Conservation (phyloP, 768 basidiomycete genomes). For the Lanmaoa pseudosensibilis region DNA sequence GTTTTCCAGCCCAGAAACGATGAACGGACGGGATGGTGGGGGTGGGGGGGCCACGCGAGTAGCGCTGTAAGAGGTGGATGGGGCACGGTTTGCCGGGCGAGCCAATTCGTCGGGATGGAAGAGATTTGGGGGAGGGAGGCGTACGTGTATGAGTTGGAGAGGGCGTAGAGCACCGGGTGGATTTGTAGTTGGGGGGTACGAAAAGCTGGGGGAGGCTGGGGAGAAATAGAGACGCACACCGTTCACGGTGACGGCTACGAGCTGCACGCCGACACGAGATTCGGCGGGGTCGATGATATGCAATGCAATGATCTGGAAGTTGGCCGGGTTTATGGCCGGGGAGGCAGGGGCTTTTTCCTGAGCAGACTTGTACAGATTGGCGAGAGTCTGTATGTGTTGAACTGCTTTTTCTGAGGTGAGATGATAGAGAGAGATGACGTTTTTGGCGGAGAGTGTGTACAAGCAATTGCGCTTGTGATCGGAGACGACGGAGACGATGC, state of each 20-base stretch:
- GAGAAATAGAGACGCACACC: slow-evolving; percentile 86
- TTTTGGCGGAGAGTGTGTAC: slow-evolving; percentile 72
- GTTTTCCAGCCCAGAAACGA: slow-evolving; percentile 57
- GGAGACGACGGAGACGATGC: slow-evolving; percentile 64
- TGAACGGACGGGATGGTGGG: slow-evolving; percentile 54
- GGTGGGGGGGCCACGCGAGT: slow-evolving; percentile 45
- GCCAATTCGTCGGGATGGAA: slow-evolving; percentile 74
- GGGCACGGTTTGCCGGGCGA: slow-evolving; percentile 46
- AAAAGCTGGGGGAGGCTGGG: slow-evolving; percentile 49
- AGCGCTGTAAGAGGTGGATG: slow-evolving; percentile 45
- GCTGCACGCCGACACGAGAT: slow-evolving; percentile 67
- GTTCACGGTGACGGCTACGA: slow-evolving; percentile 79
- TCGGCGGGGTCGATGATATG: slow-evolving; percentile 69
- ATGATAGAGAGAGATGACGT: slow-evolving; percentile 65
- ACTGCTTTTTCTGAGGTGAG: slow-evolving; percentile 63
- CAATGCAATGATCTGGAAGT: slow-evolving; percentile 67
- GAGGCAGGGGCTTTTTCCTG: slow-evolving; percentile 82
- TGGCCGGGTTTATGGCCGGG: slow-evolving; percentile 65
- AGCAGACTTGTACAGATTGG: slow-evolving; percentile 70
- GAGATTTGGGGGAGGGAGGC: slow-evolving; percentile 73
- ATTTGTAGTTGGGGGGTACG: slow-evolving; percentile 40
- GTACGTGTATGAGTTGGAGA: slow-evolving; percentile 74
- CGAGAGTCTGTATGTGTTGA: slow-evolving; percentile 72
- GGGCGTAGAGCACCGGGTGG: slow-evolving; percentile 33
- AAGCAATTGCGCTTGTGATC: slow-evolving; percentile 71